phyloP scores from a whole-genome alignment of 352 stramenopile species.

The Lagenidium giganteum region DNA sequence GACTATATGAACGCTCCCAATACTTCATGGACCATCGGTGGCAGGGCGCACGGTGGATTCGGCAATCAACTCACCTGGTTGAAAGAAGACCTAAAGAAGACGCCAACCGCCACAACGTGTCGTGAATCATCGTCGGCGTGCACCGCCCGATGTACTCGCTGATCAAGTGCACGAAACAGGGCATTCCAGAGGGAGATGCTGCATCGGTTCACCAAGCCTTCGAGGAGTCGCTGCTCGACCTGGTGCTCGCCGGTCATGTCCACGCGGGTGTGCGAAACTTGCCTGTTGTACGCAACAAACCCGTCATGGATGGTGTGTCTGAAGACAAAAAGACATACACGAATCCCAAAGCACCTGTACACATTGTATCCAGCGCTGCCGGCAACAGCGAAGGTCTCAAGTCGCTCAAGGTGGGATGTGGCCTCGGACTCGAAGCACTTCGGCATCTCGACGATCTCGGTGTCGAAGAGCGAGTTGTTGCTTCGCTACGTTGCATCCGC shows the following conservation, averaged over 20 bases:
- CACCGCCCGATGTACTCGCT: slow-evolving; percentile 70
- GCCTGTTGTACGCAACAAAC: slow-evolving; percentile 4
- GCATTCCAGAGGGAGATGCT: slow-evolving; percentile 11
- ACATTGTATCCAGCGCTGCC: slow-evolving; percentile 16
- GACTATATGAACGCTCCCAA: slow-evolving; percentile 24
- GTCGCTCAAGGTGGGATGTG: slow-evolving; percentile 33
- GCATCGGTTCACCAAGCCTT: slow-evolving; percentile 18
- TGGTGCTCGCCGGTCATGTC: slow-evolving; percentile 10
- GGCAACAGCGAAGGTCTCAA: slow-evolving; percentile 57
- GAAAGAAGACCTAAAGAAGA: slow-evolving; percentile 47
- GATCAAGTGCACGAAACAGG: slow-evolving; percentile 1
- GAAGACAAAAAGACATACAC: slow-evolving; percentile 11
- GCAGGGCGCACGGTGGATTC: slow-evolving; percentile 32
- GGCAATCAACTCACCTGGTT: slow-evolving; percentile 48
- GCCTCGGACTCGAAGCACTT: slow-evolving; percentile 33
- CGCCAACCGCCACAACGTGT: slow-evolving; percentile 33
- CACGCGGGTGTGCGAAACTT: slow-evolving; percentile 13
- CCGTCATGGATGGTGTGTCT: slow-evolving; percentile 16
- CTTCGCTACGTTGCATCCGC: slow-evolving; percentile 22
- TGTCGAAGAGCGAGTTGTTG: slow-evolving; percentile 10
- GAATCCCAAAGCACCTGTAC: slow-evolving; percentile 18
- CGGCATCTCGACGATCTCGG: slow-evolving; percentile 32
- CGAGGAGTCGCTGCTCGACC: slow-evolving; percentile 14
- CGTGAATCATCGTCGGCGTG: slow-evolving; percentile 71
- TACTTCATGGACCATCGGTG: slow-evolving; percentile 24